These are phyloP conservation scores for Skeletonema tropicum DNA, from an alignment of 108 stramenopile species.

Conservation along the genomic window DNA sequence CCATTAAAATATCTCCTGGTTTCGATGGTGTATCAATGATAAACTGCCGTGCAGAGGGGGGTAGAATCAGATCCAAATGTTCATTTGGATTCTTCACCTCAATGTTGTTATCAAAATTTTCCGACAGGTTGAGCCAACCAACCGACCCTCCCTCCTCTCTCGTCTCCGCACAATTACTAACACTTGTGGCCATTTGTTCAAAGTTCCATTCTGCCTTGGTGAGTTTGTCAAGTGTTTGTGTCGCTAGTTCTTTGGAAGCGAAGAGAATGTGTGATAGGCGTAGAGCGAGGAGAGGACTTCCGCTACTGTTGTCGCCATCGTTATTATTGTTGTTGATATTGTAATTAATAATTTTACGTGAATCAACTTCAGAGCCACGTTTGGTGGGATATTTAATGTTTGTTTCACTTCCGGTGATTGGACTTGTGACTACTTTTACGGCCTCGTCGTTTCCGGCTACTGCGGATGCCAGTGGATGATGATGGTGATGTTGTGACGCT, in stretches of 20 bases:
- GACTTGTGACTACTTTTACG: constrained; percentile 9
- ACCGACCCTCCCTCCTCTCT: constrained; percentile 54
- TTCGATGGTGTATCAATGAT: constrained; percentile 48
- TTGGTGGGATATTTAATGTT: constrained; percentile 79
- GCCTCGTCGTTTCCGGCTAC: constrained; percentile 1
- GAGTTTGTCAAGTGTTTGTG: constrained; percentile 41
- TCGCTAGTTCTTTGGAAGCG: constrained; percentile 55
- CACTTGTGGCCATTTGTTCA: constrained; percentile 53
- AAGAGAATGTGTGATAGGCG: constrained; percentile 70
- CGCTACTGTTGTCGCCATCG: constrained; percentile 1
- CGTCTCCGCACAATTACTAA: constrained; percentile 59
- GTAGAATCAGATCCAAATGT: constrained; percentile 74
- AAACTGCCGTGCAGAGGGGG: constrained; percentile 41
- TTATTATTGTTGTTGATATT: neutral
- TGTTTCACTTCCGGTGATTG: constrained; percentile 27
- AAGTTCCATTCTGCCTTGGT: constrained; percentile 54
- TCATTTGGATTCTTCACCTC: constrained; percentile 51
- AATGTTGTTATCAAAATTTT: constrained; percentile 15
- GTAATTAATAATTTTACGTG: constrained; percentile 73
- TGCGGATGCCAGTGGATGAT: neutral
- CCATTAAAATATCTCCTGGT: constrained; percentile 60
- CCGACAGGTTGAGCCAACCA: constrained; percentile 59
- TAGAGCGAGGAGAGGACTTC: constrained; percentile 66
- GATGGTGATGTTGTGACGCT: neutral
- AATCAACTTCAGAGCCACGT: constrained; percentile 77